Conservation (phyloP, 306 rosid genomes). For the Bauhinia variegata region DNA sequence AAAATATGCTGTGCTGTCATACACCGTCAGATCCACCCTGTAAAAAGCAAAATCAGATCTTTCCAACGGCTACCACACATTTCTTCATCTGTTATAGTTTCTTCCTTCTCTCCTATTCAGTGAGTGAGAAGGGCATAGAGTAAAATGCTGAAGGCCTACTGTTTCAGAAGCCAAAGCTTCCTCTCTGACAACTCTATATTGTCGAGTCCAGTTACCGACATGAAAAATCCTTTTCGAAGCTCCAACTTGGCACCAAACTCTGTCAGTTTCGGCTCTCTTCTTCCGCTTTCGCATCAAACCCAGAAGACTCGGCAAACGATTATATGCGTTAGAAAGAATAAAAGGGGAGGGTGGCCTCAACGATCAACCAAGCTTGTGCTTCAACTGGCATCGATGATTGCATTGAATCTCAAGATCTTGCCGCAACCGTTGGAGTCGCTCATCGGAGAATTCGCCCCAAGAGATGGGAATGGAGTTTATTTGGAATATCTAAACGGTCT, state of each 20-base stretch:
- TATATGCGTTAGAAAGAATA: constrained; percentile 20
- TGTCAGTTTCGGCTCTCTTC: neutral
- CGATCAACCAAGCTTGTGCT: constrained; percentile 32
- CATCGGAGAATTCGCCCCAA: constrained; percentile 33
- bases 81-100: neutral
- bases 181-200: neutral
- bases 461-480: neutral
- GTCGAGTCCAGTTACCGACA: constrained; percentile 1
- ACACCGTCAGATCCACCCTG: too few relatives aligned
- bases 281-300: neutral
- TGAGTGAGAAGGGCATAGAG: neutral
- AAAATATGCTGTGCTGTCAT: too few relatives aligned
- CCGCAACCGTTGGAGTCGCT: constrained; percentile 49
- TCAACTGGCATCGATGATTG: constrained; percentile 46
- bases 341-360: constrained; percentile 11
- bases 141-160: constrained; percentile 37
- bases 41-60: too few relatives aligned
- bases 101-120: neutral
- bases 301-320: neutral
- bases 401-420: constrained; percentile 45
- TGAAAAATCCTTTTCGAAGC: constrained; percentile 2
- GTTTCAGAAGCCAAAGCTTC: constrained; percentile 10
- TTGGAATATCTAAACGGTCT: constrained; percentile 8
- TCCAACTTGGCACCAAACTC: neutral
- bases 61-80: constrained; percentile 27